phyloP scores from a whole-genome alignment of 75 land plant genomes.

The Ceratopteris richardii region DNA sequence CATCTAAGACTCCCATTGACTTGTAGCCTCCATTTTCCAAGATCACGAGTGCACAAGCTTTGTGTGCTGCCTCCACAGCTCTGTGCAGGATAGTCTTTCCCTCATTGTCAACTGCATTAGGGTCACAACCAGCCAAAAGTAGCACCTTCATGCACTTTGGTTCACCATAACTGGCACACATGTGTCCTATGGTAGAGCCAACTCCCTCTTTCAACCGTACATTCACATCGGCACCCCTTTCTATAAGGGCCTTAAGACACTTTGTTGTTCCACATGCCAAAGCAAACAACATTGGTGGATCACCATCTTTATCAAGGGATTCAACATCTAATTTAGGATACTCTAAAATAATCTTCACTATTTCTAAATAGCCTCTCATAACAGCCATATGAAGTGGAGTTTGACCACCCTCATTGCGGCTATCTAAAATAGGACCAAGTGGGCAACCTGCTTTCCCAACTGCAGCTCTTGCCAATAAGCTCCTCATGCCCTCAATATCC shows the following conservation, averaged over 20 bases:
- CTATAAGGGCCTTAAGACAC: conserved; percentile 60
- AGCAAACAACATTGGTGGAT: conserved; percentile 88
- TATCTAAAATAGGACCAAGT: conserved; percentile 48
- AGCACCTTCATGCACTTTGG: conserved; percentile 98
- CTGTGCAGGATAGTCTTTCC: conserved; percentile 85
- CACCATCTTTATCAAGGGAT: conserved; percentile 83
- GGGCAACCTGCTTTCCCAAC: conserved; percentile 27
- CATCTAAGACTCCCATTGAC: conserved; percentile 67
- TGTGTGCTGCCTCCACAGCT: conserved; percentile 66
- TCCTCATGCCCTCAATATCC: conserved; percentile 57
- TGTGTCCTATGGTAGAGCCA: conserved; percentile 87
- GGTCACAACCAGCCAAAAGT: conserved; percentile 82
- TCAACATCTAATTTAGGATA: conserved; percentile 69
- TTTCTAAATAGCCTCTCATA: conserved; percentile 59
- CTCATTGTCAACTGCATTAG: conserved; percentile 84
- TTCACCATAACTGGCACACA: conserved; percentile 92
- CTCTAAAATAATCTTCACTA: conserved; percentile 62
- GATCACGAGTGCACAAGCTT: conserved; percentile 78
- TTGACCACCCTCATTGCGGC: conserved; percentile 78
- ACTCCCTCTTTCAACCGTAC: conserved; percentile 68
- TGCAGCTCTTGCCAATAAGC: conserved; percentile 57
- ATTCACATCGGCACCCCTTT: conserved; percentile 57
- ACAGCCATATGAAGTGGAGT: conserved; percentile 93
- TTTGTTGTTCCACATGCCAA: conserved; percentile 82
- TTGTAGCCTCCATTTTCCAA: conserved; percentile 86